Evolutionary conservation across 2,329 filamentous ascomycete genomes (phyloP), one percentile per base, ranked within the genome.

Genomic region (Seiridium unicorne): DNA sequence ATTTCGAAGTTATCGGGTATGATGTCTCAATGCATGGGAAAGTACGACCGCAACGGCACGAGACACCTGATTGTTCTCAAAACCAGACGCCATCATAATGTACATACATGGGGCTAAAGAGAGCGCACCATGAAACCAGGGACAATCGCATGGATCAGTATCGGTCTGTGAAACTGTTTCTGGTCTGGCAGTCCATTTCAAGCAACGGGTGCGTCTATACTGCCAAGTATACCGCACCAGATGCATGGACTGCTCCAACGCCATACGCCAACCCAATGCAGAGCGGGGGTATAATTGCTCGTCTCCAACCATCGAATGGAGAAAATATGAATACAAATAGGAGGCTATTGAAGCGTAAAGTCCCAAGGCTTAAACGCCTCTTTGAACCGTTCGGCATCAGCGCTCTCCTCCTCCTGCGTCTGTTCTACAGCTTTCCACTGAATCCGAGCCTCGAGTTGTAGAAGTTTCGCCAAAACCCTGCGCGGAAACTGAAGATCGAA

Each of bases 401-500:
- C 81, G 58, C 84, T 87, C 78, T 98, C 95, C 66, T 97, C 92
- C 9, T 85, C 85, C 60, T 88, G 80, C 0, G 85, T 84, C 77
- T 98, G 93, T 38, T 82, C 84, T 65, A 92, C 94, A 66, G 96
- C 90, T 73, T 88, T 88, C 95, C 95, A 99, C 65, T 92, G 82
- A 57, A 89, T 77, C n/a, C 95, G 82, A 49, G 85, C 79, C 73
- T 97, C 92, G 51, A 98, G 76, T 3, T 87, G 86, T 55, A 99
- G 80, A 56, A 99, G 79, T 76, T 97, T 97, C 1, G 92, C 94
- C 73, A 98, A 79, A 3, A 97, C 95, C 49, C 88, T 86, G 46
- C 96, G 84, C 3, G 91, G 93, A 69, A 96, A 98, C 71, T 98
- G 94, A 51, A 97, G 76, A 71, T 97, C 93, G 72, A 99, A 98